Evolutionary conservation across 371 early-diverging fungal species (phyloP).

Genomic region (Lichtheimia corymbifera): DNA sequence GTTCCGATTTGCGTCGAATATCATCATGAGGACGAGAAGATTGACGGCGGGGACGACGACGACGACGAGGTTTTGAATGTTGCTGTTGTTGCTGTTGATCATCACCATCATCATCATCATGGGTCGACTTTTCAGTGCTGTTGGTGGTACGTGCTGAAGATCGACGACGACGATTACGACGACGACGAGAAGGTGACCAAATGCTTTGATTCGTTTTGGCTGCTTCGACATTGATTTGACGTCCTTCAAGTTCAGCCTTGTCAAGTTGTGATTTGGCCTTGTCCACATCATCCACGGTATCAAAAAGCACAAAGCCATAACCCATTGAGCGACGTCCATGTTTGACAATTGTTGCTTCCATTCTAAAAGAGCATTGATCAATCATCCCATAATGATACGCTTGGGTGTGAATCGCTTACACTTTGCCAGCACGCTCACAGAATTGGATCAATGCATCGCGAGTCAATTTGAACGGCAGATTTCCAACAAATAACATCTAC

Average conservation of each 20-base stretch:
- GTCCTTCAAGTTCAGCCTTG: slow-evolving; percentile 76
- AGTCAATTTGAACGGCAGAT: slow-evolving; percentile 84
- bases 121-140: background rate
- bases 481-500: slow-evolving; percentile 89
- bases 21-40: slow-evolving; percentile 7
- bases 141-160: no score
- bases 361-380: slow-evolving; percentile 13
- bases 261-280: slow-evolving; percentile 72
- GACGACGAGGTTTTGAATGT: background rate
- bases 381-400: background rate
- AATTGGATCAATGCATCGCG: slow-evolving; percentile 74
- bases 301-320: slow-evolving; percentile 92
- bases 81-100: background rate
- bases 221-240: slow-evolving; percentile 85
- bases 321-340: slow-evolving; percentile 80
- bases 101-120: background rate
- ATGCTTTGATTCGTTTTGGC: slow-evolving; percentile 60
- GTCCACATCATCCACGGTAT: slow-evolving; percentile 69
- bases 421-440: slow-evolving; percentile 75
- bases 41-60: slow-evolving; percentile 3
- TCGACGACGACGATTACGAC: no score
- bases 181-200: slow-evolving; percentile 1
- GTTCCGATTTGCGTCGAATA: slow-evolving; percentile 44
- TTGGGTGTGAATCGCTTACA: slow-evolving; percentile 53
- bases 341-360: slow-evolving; percentile 74